Conservation (phyloP, 441 rosid genomes). For the Pelargonium citronellum region DNA sequence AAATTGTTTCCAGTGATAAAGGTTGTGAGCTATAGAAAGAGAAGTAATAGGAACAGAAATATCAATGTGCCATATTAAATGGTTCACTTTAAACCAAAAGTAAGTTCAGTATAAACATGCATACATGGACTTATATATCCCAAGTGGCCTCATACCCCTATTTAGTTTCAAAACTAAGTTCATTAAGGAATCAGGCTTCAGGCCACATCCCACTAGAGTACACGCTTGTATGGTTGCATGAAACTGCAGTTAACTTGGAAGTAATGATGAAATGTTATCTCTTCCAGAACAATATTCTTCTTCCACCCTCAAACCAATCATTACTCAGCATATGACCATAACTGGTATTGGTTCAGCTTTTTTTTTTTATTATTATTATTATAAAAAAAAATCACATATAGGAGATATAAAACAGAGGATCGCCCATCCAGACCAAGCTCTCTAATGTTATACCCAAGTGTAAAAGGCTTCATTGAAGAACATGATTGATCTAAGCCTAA, state of each 20-base stretch:
- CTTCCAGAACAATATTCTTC: neutral
- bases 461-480: neutral
- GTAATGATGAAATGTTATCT: neutral
- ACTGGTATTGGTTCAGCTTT: neutral
- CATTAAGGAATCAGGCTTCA: too few relatives aligned
- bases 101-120: neutral
- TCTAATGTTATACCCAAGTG: neutral
- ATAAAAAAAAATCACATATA: neutral
- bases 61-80: neutral
- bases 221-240: neutral
- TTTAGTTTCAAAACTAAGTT: too few relatives aligned
- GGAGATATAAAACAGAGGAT: neutral
- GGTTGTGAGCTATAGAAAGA: neutral
- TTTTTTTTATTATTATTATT: too few relatives aligned
- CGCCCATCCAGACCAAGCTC: neutral
- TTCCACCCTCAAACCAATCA: neutral
- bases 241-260: neutral
- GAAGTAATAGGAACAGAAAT: neutral
- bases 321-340: neutral
- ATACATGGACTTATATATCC: neutral
- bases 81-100: neutral
- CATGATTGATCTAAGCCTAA: neutral
- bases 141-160: neutral
- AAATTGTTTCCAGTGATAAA: neutral
- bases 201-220: neutral